Evolutionary conservation across 805 yeast genomes (phyloP).

Genomic region (Kluyveromyces siamensis): DNA sequence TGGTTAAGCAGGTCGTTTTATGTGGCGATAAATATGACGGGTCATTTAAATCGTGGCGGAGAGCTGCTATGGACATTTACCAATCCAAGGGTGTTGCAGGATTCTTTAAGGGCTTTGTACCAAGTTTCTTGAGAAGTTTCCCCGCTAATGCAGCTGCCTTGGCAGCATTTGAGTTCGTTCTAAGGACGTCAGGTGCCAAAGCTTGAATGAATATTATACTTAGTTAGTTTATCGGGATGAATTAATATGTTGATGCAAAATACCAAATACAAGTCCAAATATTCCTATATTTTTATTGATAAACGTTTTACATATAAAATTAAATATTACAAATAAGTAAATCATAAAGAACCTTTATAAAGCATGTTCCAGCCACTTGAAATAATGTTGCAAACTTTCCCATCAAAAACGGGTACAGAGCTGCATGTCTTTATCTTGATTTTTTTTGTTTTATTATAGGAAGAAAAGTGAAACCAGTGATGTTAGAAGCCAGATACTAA

Average conservation of each 20-base stretch:
- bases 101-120: conserved; percentile 72
- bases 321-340: not conserved
- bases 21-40: conserved; percentile 71
- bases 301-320: not conserved
- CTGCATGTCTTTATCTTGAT: not conserved
- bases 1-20: conserved; percentile 77
- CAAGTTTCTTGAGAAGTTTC: conserved; percentile 72
- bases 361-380: not conserved
- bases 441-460: not conserved
- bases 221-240: not conserved
- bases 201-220: not conserved
- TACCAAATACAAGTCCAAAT: not conserved
- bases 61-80: conserved; percentile 64
- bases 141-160: conserved; percentile 93
- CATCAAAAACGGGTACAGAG: too few relatives aligned
- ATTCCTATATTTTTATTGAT: too few relatives aligned
- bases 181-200: conserved; percentile 40
- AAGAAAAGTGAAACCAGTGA: not conserved
- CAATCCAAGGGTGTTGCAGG: conserved; percentile 54
- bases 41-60: conserved; percentile 58
- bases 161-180: conserved; percentile 80
- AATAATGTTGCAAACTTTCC: too few relatives aligned
- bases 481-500: not conserved
- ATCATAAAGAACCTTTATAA: not conserved
- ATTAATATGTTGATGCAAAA: not conserved